Percentiles rank a stretch among this genome's conserved stretches.
Evolutionary conservation across 129 eudicot genomes (phyloP).

Genomic region (Glebionis coronaria): DNA sequence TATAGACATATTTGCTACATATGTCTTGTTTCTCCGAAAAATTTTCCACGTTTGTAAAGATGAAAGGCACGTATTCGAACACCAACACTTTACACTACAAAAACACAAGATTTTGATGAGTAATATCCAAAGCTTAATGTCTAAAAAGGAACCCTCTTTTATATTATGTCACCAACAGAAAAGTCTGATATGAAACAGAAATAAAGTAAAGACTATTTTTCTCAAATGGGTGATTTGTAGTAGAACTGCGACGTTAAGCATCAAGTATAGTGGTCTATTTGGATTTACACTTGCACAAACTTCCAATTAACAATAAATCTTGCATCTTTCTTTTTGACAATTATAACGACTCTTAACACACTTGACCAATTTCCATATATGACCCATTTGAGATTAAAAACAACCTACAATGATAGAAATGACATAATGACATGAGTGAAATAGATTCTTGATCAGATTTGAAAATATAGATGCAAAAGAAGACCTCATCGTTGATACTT

Average conservation of each 20-base stretch:
- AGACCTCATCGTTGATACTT: too few species aligned
- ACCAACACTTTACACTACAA: constrained; percentile 78
- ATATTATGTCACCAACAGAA: too few species aligned
- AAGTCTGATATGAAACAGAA: too few species aligned
- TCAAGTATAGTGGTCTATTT: background rate
- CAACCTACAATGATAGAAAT: background rate
- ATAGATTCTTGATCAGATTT: too few species aligned
- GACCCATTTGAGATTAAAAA: background rate
- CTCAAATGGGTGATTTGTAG: background rate
- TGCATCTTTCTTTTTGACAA: too few species aligned
- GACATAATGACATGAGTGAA: background rate
- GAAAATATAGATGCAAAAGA: too few species aligned
- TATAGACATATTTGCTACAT: constrained; percentile 31
- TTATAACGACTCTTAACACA: too few species aligned
- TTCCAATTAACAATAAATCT: too few species aligned
- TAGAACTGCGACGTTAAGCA: background rate
- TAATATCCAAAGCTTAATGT: background rate
- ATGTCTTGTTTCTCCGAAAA: constrained; percentile 70
- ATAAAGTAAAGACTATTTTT: background rate
- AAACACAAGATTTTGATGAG: background rate
- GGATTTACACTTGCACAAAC: background rate
- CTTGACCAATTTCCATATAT: too few species aligned
- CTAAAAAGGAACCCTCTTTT: background rate
- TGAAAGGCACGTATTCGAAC: constrained; percentile 70
- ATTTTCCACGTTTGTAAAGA: constrained; percentile 64